These are phyloP conservation scores for Ballota nigra DNA, from an alignment of 257 asterid genomes.

Conservation along the genomic window DNA sequence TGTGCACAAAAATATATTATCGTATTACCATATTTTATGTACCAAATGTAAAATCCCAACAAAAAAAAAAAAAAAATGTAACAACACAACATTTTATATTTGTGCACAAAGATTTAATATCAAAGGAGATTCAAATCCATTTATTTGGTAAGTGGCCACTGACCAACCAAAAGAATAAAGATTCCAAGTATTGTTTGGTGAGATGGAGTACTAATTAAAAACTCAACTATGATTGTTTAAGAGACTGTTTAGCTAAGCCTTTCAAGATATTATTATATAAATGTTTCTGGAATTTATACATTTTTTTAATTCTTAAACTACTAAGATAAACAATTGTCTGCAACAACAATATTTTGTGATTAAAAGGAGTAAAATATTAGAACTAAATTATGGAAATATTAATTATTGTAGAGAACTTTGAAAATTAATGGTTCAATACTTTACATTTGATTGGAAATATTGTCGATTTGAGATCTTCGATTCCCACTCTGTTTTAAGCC, in stretches of 20 bases:
- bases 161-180: slow-evolving; percentile 7
- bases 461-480: not conserved
- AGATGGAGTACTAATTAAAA: not conserved
- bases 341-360: not conserved
- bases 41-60: too few species aligned
- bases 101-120: not conserved
- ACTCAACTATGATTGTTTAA: not conserved
- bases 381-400: not conserved
- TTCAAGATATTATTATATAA: not conserved
- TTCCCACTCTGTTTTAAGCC: not conserved
- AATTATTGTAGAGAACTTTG: not conserved
- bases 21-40: too few species aligned
- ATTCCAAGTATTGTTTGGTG: slow-evolving; percentile 9
- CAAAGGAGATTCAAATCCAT: not conserved
- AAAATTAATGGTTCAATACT: not conserved
- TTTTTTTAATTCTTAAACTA: not conserved
- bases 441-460: not conserved
- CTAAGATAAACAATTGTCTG: not conserved
- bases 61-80: too few species aligned
- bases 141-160: slow-evolving; percentile 5
- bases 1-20: not conserved
- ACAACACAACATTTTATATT: too few species aligned
- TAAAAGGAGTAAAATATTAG: not conserved
- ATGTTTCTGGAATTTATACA: not conserved
- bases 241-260: not conserved